These are phyloP conservation scores for Escallonia rubra DNA, from an alignment of 129 eudicot species.

Conservation along the genomic window DNA sequence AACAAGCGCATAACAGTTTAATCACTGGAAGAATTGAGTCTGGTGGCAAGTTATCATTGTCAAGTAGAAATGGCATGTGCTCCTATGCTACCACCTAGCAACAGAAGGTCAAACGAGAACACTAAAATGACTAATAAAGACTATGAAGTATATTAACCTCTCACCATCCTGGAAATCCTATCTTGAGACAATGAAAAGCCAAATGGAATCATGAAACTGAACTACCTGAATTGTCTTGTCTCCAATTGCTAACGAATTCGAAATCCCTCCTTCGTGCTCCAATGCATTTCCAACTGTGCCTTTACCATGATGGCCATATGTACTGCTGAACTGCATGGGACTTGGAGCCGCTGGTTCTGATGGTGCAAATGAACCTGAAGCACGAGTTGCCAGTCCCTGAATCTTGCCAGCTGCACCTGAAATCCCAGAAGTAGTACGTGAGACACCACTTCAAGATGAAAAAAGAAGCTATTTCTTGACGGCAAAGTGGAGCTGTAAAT, in stretches of 20 bases:
- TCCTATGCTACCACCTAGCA: no score
- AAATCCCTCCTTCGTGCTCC: slow-evolving; percentile 52
- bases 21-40: no score
- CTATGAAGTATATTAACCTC: background rate
- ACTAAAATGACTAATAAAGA: background rate
- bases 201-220: background rate
- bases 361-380: slow-evolving; percentile 44
- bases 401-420: slow-evolving; percentile 45
- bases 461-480: no score
- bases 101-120: background rate
- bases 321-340: slow-evolving; percentile 42
- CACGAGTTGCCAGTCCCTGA: slow-evolving; percentile 40
- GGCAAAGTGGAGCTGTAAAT: no score
- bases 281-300: slow-evolving; percentile 48
- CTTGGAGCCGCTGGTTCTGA: slow-evolving; percentile 42
- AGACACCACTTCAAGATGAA: no score
- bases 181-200: background rate
- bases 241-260: slow-evolving; percentile 34
- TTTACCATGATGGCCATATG: slow-evolving; percentile 52
- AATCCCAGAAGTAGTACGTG: background rate
- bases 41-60: no score
- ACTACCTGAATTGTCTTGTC: slow-evolving; percentile 62
- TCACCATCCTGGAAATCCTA: background rate
- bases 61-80: no score
- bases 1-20: no score